Evolutionary conservation across 129 eudicot genomes (phyloP).

Genomic region (Heracleum sosnowskyi): DNA sequence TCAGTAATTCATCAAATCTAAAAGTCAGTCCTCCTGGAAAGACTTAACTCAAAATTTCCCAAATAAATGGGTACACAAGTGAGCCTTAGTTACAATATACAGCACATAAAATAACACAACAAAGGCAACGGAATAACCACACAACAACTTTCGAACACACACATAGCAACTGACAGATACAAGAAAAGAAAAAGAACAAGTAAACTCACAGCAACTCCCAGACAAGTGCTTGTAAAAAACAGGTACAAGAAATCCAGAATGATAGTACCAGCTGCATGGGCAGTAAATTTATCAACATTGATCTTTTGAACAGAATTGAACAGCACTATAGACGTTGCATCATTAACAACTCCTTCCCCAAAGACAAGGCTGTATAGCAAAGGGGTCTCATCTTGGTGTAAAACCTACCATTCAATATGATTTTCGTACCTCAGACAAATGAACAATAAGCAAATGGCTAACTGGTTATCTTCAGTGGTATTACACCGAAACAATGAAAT

Average conservation of each 20-base stretch:
- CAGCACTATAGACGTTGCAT: conserved; percentile 93
- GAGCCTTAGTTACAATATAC: background rate
- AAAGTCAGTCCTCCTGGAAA: background rate
- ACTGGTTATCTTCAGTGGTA: background rate
- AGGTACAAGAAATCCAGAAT: conserved; percentile 65
- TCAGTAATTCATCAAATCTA: background rate
- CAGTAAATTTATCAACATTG: conserved; percentile 39
- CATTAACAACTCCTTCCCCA: conserved; percentile 98
- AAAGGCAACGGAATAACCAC: background rate
- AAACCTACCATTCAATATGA: conserved; percentile 33
- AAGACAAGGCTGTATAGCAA: conserved; percentile 90
- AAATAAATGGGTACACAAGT: background rate
- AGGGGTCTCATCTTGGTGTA: conserved; percentile 94
- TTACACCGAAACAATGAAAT: background rate
- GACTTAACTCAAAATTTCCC: background rate
- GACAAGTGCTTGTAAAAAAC: conserved; percentile 77
- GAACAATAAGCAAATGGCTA: background rate
- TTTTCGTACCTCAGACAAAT: background rate
- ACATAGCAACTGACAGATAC: background rate
- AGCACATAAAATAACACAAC: background rate
- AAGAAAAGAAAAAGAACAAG: background rate
- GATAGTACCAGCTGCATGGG: conserved; percentile 44
- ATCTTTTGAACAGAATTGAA: conserved; percentile 89
- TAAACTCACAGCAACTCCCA: conserved; percentile 64
- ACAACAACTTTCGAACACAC: background rate